Conservation (phyloP, 352 stramenopile species). For the Phytophthora sp. region DNA sequence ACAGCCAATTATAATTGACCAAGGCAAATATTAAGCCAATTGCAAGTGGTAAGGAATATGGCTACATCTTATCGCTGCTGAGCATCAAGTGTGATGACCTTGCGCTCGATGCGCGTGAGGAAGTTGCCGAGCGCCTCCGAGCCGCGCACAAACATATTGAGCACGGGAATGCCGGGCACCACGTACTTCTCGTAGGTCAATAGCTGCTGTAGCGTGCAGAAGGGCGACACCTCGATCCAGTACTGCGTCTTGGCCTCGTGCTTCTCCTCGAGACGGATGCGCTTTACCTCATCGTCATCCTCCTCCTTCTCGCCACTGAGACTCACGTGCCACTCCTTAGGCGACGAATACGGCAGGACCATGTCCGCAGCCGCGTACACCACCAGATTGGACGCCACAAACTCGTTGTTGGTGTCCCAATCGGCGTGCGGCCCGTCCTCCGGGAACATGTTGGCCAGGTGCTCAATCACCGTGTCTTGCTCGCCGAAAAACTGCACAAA, state of each 20-base stretch:
- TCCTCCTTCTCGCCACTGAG: constrained; percentile 78
- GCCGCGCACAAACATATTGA: constrained; percentile 84
- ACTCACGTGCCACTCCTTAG: constrained; percentile 80
- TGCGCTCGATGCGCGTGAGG: constrained; percentile 68
- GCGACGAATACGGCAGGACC: constrained; percentile 63
- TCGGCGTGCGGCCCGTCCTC: constrained; percentile 85
- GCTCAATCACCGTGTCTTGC: constrained; percentile 81
- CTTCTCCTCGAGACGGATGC: constrained; percentile 69
- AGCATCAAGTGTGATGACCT: constrained; percentile 56
- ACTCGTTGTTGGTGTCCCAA: constrained; percentile 77
- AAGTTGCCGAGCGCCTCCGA: constrained; percentile 71
- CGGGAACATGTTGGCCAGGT: constrained; percentile 91
- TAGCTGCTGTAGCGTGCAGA: constrained; percentile 79
- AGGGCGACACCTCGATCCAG: constrained; percentile 83
- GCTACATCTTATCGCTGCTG: constrained; percentile 17
- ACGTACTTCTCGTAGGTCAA: constrained; percentile 81
- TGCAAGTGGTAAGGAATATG: constrained; percentile 2
- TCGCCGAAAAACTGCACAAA: constrained; percentile 86
- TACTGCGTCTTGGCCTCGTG: constrained; percentile 79
- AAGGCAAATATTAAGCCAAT: constrained; percentile 11
- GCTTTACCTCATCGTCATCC: constrained; percentile 66
- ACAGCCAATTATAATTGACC: constrained; percentile 22
- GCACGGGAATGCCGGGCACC: constrained; percentile 81
- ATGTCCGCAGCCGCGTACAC: constrained; percentile 79
- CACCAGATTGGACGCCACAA: constrained; percentile 77